phyloP scores from a whole-genome alignment of 2,329 filamentous ascomycete genomes.

The Escovopsis weberi region DNA sequence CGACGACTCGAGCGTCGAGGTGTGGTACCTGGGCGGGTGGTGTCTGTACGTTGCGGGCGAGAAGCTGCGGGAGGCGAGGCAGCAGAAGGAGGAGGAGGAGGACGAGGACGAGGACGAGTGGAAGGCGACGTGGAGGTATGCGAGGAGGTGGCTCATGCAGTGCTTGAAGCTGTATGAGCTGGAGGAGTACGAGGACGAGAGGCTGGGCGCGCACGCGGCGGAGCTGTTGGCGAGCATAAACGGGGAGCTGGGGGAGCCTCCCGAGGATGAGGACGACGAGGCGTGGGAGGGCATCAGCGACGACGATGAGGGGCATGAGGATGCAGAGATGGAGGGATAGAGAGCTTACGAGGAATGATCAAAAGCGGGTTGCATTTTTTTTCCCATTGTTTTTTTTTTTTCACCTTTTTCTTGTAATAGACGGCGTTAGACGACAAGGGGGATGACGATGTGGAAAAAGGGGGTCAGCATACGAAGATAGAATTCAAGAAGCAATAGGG shows the following conservation, averaged over 20 bases:
- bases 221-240: constrained; percentile 54
- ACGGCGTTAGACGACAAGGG: constrained; percentile 12
- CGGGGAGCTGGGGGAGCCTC: constrained; percentile 46
- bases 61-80: constrained; percentile 34
- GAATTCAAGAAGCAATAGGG: too few relatives aligned
- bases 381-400: too few relatives aligned
- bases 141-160: constrained; percentile 69
- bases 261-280: constrained; percentile 39
- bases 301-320: constrained; percentile 31
- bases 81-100: constrained; percentile 23
- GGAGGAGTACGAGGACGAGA: constrained; percentile 75
- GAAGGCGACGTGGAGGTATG: constrained; percentile 53
- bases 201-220: constrained; percentile 57
- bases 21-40: constrained; percentile 96
- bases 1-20: constrained; percentile 88
- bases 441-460: constrained; percentile 2
- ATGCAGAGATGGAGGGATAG: constrained; percentile 39
- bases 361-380: constrained; percentile 6
- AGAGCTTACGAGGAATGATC: constrained; percentile 23
- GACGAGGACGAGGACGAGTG: constrained; percentile 30
- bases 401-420: constrained; percentile 6
- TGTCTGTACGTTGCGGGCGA: constrained; percentile 68
- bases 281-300: constrained; percentile 40
- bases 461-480: background rate
- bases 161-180: constrained; percentile 64